A percentile compares a stretch with the other conserved stretches of the same genome.
phyloP scores from a whole-genome alignment of 129 eudicot genomes.

The Artemisia argyi region DNA sequence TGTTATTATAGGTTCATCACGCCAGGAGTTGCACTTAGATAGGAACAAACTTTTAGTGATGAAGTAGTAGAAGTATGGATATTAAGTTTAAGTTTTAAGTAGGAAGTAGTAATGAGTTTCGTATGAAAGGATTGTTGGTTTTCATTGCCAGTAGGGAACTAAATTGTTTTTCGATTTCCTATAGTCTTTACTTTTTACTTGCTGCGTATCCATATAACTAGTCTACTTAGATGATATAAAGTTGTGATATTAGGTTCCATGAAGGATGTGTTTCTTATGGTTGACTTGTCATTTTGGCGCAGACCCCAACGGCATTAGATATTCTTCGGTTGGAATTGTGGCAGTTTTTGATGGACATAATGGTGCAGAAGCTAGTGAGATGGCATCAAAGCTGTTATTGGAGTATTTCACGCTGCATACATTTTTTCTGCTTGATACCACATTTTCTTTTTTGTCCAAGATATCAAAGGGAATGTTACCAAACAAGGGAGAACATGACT shows the following conservation, averaged over 20 bases:
- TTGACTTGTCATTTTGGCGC: constrained; percentile 27
- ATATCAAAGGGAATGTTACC: constrained; percentile 54
- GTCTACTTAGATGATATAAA: constrained; percentile 12
- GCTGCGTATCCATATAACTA: too few relatives aligned
- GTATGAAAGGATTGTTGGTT: too few relatives aligned
- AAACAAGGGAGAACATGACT: constrained; percentile 38
- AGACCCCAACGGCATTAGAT: constrained; percentile 70
- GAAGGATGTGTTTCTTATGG: constrained; percentile 15
- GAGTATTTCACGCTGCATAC: constrained; percentile 84
- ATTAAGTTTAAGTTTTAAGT: too few relatives aligned
- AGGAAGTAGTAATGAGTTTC: too few relatives aligned
- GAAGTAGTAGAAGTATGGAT: too few relatives aligned
- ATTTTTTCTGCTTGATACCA: constrained; percentile 78
- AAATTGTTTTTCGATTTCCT: too few relatives aligned
- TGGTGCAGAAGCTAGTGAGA: constrained; percentile 97
- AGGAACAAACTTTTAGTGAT: too few relatives aligned
- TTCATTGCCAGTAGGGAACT: too few relatives aligned
- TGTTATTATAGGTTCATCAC: too few relatives aligned
- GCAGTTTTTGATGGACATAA: constrained; percentile 99
- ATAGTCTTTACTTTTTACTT: too few relatives aligned
- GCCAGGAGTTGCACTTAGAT: too few relatives aligned
- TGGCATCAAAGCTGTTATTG: constrained; percentile 78
- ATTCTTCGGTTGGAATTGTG: constrained; percentile 66
- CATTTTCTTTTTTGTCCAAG: constrained; percentile 63
- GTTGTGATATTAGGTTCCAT: neutral